Percentiles rank a stretch among this genome's conserved stretches.
phyloP scores from a whole-genome alignment of 2,329 filamentous ascomycete species.

The Colletotrichum endophyticum region DNA sequence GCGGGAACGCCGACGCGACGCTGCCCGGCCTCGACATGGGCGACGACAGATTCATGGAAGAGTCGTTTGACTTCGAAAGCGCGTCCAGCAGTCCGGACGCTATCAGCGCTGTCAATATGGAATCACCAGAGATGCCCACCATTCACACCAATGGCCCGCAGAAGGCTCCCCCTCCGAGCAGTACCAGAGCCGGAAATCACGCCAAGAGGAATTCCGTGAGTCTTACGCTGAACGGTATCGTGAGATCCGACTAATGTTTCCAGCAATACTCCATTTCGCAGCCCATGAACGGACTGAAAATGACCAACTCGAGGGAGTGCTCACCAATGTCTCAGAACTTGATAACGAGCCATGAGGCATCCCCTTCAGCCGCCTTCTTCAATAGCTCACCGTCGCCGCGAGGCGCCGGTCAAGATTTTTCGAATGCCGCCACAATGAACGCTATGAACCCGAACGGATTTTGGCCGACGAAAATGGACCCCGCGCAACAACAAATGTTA shows the following conservation, averaged over 20 bases:
- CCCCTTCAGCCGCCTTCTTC: slow-evolving; percentile 50
- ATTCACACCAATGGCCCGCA: slow-evolving; percentile 38
- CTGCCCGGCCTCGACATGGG: slow-evolving; percentile 35
- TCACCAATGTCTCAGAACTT: slow-evolving; percentile 57
- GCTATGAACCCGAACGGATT: slow-evolving; percentile 31
- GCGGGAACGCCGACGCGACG: slow-evolving; percentile 27
- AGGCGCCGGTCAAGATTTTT: slow-evolving; percentile 42
- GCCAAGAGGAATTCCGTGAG: slow-evolving; percentile 34
- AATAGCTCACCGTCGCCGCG: slow-evolving; percentile 50
- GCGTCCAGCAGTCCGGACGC: slow-evolving; percentile 61
- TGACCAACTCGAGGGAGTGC: slow-evolving; percentile 54
- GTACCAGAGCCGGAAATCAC: slow-evolving; percentile 30
- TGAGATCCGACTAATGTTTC: slow-evolving; percentile 28
- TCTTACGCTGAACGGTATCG: neutral
- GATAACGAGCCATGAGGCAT: slow-evolving; percentile 56
- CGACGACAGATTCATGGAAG: slow-evolving; percentile 51
- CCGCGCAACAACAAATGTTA: slow-evolving; percentile 24
- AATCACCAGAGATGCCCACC: slow-evolving; percentile 47
- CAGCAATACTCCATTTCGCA: slow-evolving; percentile 58
- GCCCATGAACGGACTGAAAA: slow-evolving; percentile 54
- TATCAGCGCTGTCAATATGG: slow-evolving; percentile 33
- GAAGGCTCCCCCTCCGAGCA: slow-evolving; percentile 27
- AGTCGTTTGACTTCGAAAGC: slow-evolving; percentile 63
- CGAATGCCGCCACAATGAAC: slow-evolving; percentile 23
- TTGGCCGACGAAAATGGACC: slow-evolving; percentile 40